These are phyloP conservation scores for Paramarasmius palmivorus DNA, from an alignment of 1,284 basidiomycete genomes.

Conservation along the genomic window DNA sequence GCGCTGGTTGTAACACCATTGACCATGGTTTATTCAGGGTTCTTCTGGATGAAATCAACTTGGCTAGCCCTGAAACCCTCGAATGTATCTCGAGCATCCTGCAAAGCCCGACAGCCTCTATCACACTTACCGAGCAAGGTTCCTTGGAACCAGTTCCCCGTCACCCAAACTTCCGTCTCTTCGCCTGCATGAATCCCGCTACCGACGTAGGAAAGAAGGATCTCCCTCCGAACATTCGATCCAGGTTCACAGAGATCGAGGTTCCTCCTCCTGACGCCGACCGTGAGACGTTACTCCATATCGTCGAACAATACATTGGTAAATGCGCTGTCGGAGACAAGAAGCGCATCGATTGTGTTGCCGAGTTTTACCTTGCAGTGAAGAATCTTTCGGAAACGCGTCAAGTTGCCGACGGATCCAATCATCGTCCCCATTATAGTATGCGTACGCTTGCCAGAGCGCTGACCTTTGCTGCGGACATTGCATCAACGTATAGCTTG, in stretches of 20 bases:
- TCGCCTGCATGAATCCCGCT: conserved; percentile 99
- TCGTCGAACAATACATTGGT: conserved; percentile 92
- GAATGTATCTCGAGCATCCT: conserved; percentile 91
- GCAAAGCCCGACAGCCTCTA: conserved; percentile 83
- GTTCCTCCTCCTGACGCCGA: conserved; percentile 93
- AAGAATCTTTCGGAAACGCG: conserved; percentile 80
- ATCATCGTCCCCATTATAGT: conserved; percentile 95
- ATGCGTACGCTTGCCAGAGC: conserved; percentile 96
- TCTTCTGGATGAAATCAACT: conserved; percentile 94
- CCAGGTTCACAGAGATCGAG: conserved; percentile 95
- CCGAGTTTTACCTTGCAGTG: conserved; percentile 87
- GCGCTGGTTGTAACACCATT: not conserved
- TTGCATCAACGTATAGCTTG: conserved; percentile 77
- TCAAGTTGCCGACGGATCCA: conserved; percentile 93
- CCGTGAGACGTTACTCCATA: conserved; percentile 85
- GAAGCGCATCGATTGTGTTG: conserved; percentile 79
- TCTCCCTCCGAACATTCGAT: conserved; percentile 86
- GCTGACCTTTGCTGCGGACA: conserved; percentile 88
- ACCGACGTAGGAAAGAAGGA: conserved; percentile 99
- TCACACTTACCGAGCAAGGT: conserved; percentile 93
- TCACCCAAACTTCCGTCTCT: conserved; percentile 94
- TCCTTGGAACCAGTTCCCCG: conserved; percentile 89
- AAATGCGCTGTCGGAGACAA: conserved; percentile 84
- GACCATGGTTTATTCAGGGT: conserved; percentile 59
- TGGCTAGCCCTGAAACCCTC: conserved; percentile 93